Conservation (phyloP, 306 rosid genomes). For the Mucuna pruriens region DNA sequence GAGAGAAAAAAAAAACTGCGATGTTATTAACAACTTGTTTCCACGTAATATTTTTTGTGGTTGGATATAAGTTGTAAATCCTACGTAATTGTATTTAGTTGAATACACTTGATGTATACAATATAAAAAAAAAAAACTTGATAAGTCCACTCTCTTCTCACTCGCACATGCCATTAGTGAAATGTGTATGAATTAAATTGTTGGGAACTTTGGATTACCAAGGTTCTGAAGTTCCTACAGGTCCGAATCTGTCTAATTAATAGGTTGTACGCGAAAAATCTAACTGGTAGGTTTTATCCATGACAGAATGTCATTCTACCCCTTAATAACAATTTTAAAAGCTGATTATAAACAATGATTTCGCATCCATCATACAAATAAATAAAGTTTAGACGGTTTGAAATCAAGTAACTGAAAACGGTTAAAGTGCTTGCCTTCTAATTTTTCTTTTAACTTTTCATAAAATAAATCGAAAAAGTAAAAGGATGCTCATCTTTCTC, state of each 20-base stretch:
- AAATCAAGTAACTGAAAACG: conserved; percentile 31
- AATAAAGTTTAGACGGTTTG: conserved; percentile 28
- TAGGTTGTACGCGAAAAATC: neutral
- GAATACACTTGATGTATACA: neutral
- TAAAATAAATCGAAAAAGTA: neutral
- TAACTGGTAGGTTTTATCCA: neutral
- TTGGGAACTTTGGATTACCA: neutral
- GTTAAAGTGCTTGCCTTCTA: conserved; percentile 25
- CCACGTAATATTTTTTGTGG: neutral
- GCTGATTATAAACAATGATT: conserved; percentile 28
- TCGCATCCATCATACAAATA: neutral
- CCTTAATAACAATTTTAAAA: neutral
- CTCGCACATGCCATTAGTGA: neutral
- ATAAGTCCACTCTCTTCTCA: neutral
- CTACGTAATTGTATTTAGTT: neutral
- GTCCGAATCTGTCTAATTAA: neutral
- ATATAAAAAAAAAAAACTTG: neutral
- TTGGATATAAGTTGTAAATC: neutral
- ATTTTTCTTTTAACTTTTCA: neutral
- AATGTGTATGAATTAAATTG: neutral
- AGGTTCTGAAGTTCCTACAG: neutral
- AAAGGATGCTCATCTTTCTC: neutral
- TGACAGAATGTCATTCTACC: neutral
- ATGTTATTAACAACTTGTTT: neutral
- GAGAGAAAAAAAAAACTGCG: too few species aligned